Conservation (phyloP, 1,284 basidiomycete species). For the Bondarzewia mesenterica region DNA sequence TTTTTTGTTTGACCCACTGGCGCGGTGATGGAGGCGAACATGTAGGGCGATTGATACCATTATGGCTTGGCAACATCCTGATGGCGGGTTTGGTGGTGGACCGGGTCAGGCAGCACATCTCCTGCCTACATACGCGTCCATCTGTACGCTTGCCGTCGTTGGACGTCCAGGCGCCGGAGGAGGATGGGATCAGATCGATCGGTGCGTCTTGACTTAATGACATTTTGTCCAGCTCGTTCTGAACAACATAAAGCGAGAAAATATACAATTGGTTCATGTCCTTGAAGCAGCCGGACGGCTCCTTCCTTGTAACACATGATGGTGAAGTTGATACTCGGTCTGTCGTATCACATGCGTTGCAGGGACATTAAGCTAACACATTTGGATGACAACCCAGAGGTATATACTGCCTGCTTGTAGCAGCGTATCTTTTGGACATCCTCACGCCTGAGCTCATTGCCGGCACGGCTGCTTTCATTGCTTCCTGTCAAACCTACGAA, state of each 20-base stretch:
- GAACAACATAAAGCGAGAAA: slow-evolving; percentile 37
- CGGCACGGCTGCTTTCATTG: slow-evolving; percentile 57
- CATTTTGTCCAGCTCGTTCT: not conserved
- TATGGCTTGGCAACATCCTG: slow-evolving; percentile 68
- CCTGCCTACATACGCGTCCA: slow-evolving; percentile 85
- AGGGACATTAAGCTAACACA: not conserved
- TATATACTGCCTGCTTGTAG: slow-evolving; percentile 68
- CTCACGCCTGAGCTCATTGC: slow-evolving; percentile 81
- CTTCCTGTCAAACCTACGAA: slow-evolving; percentile 94
- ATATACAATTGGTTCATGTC: slow-evolving; percentile 90
- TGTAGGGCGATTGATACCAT: slow-evolving; percentile 71
- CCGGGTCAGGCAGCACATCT: slow-evolving; percentile 86
- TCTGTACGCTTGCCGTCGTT: slow-evolving; percentile 79
- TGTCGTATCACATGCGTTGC: slow-evolving; percentile 14
- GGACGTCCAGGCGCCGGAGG: slow-evolving; percentile 68
- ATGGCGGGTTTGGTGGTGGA: slow-evolving; percentile 90
- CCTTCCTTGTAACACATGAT: slow-evolving; percentile 82
- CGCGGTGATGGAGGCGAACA: not conserved
- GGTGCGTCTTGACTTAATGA: slow-evolving; percentile 28
- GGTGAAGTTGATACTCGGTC: slow-evolving; percentile 93
- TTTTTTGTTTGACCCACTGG: not conserved
- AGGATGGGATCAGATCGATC: slow-evolving; percentile 79
- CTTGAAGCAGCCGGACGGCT: slow-evolving; percentile 90
- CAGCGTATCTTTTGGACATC: slow-evolving; percentile 70
- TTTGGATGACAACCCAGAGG: slow-evolving; percentile 35